These are phyloP conservation scores for Bidens hawaiensis DNA, from an alignment of 140 eudicot genomes.

Conservation along the genomic window DNA sequence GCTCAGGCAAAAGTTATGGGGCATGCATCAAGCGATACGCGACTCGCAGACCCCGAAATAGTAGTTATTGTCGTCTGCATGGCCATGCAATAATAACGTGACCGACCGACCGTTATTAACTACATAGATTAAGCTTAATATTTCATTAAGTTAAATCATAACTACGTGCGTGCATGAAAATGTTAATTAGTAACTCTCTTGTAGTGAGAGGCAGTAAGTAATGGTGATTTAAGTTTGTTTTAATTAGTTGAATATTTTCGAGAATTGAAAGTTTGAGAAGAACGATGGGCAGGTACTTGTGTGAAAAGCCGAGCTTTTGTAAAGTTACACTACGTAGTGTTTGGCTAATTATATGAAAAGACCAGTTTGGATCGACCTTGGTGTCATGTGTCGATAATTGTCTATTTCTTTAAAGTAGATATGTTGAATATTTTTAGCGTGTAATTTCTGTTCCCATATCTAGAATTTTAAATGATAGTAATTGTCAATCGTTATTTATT, in stretches of 20 bases:
- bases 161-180: slow-evolving; percentile 21
- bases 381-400: slow-evolving; percentile 15
- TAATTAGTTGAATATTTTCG: slow-evolving; percentile 18
- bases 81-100: slow-evolving; percentile 58
- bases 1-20: slow-evolving; percentile 57
- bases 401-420: neutral
- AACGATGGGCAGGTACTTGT: slow-evolving; percentile 12
- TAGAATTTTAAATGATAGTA: neutral
- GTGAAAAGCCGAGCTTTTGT: slow-evolving; percentile 24
- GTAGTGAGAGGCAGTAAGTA: no score
- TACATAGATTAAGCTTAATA: slow-evolving; percentile 18
- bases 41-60: slow-evolving; percentile 58
- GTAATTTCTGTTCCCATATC: neutral
- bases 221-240: neutral
- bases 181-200: no score
- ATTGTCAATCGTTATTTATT: neutral
- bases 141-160: neutral
- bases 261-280: slow-evolving; percentile 18
- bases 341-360: slow-evolving; percentile 11
- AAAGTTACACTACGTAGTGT: slow-evolving; percentile 24
- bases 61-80: slow-evolving; percentile 40
- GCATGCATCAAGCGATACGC: slow-evolving; percentile 48
- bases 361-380: slow-evolving; percentile 17
- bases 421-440: neutral
- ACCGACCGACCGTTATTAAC: slow-evolving; percentile 33